These are phyloP conservation scores for Candida ponderosae DNA, from an alignment of 805 yeast species.

Conservation along the genomic window DNA sequence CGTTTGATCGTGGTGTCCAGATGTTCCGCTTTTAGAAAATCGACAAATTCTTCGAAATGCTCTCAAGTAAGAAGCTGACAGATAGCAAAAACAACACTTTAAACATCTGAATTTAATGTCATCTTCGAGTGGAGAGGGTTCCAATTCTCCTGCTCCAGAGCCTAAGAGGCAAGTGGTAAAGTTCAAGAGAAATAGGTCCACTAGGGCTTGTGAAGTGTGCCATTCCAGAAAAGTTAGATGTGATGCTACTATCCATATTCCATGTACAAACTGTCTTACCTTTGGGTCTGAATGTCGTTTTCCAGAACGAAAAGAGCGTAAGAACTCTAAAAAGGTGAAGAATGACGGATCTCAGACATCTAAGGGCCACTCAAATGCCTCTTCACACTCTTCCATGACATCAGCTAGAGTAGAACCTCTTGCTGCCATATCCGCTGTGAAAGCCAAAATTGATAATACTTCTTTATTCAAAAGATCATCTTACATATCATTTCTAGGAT, in stretches of 20 bases:
- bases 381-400: slow-evolving; percentile 7
- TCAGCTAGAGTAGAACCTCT: slow-evolving; percentile 25
- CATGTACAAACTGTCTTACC: slow-evolving; percentile 65
- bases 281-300: slow-evolving; percentile 66
- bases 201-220: slow-evolving; percentile 73
- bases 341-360: slow-evolving; percentile 1
- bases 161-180: slow-evolving; percentile 28
- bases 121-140: background rate
- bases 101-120: no score
- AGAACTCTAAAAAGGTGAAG: slow-evolving; percentile 23
- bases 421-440: slow-evolving; percentile 23
- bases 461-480: slow-evolving; percentile 13
- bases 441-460: slow-evolving; percentile 20
- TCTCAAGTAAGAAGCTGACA: no score
- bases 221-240: slow-evolving; percentile 76
- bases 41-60: no score
- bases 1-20: background rate
- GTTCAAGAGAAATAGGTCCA: slow-evolving; percentile 37
- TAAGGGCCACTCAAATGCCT: slow-evolving; percentile 1
- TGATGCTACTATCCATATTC: slow-evolving; percentile 51
- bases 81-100: no score
- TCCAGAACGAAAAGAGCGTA: slow-evolving; percentile 48
- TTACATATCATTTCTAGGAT: slow-evolving; percentile 41
- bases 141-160: background rate
- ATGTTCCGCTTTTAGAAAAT: background rate